A percentile compares a stretch with the other conserved stretches of the same genome.
These are phyloP conservation scores for Mucor lusitanicus DNA, from an alignment of 371 early-diverging fungal genomes.

Conservation along the genomic window DNA sequence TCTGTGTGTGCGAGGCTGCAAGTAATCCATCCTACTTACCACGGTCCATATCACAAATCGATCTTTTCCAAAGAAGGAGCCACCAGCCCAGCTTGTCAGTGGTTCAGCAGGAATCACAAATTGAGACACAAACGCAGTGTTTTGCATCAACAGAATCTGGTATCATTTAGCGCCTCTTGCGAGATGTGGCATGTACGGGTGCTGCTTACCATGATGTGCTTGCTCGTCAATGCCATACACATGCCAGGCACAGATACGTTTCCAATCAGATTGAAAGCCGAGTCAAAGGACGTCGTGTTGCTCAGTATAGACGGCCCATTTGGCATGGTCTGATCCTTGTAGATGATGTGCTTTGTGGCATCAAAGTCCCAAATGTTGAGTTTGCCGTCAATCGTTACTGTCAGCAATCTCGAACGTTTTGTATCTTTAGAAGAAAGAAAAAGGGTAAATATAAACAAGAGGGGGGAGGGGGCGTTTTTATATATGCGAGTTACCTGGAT, in stretches of 20 bases:
- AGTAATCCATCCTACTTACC: conserved; percentile 23
- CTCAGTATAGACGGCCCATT: conserved; percentile 21
- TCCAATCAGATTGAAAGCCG: conserved; percentile 28
- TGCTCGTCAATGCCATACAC: conserved; percentile 36
- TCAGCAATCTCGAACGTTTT: conserved; percentile 30
- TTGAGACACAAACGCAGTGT: conserved; percentile 31
- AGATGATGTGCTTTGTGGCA: conserved; percentile 35
- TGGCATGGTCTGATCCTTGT: conserved; percentile 34
- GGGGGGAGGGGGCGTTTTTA: not conserved
- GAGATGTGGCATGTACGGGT: not conserved
- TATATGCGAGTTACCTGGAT: conserved; percentile 46
- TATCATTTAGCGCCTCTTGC: too few relatives aligned
- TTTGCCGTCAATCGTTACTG: conserved; percentile 46
- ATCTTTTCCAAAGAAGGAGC: conserved; percentile 31
- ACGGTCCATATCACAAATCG: conserved; percentile 31
- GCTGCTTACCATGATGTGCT: conserved; percentile 33
- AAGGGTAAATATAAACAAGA: not conserved
- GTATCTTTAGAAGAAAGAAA: conserved; percentile 7
- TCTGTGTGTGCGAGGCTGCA: too few relatives aligned
- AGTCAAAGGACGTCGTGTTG: conserved; percentile 15
- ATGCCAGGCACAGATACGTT: conserved; percentile 23
- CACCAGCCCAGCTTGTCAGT: conserved; percentile 36
- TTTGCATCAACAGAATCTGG: conserved; percentile 31
- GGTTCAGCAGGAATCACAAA: conserved; percentile 29
- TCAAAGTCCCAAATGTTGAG: conserved; percentile 58